phyloP scores from a whole-genome alignment of 176 grass and related monocot genomes.

The Oryza australiensis region DNA sequence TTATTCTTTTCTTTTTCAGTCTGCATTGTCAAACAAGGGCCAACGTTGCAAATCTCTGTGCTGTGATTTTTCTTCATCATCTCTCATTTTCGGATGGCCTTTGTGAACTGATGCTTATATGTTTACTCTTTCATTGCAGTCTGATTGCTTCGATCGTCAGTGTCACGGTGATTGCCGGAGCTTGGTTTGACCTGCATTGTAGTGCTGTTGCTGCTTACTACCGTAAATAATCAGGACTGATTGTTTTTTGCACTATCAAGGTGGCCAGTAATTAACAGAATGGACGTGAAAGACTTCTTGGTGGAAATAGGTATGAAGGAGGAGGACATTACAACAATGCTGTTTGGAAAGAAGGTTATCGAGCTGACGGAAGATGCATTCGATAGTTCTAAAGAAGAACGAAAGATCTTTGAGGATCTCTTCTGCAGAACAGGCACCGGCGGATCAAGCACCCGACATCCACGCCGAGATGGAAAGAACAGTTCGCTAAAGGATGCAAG shows the following conservation, averaged over 20 bases:
- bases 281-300: constrained; percentile 49
- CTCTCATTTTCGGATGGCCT: not conserved
- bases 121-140: constrained; percentile 23
- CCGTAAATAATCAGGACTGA: constrained; percentile 5
- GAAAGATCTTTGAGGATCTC: constrained; percentile 48
- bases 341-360: constrained; percentile 57
- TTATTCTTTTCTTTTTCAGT: not conserved
- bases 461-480: not conserved
- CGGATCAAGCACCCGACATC: not conserved
- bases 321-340: constrained; percentile 62
- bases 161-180: not conserved
- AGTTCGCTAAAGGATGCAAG: not conserved
- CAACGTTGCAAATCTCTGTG: not conserved
- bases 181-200: not conserved
- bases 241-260: not conserved
- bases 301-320: constrained; percentile 61
- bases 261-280: constrained; percentile 27
- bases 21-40: not conserved
- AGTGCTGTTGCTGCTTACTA: not conserved
- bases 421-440: constrained; percentile 24
- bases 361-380: constrained; percentile 44
- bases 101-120: constrained; percentile 10
- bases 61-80: not conserved
- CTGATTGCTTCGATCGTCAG: not conserved
- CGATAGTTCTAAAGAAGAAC: constrained; percentile 55